Percentiles rank a stretch among this genome's conserved stretches.
Conservation (phyloP, 1,284 basidiomycete genomes). For the Ustilago hordei region DNA sequence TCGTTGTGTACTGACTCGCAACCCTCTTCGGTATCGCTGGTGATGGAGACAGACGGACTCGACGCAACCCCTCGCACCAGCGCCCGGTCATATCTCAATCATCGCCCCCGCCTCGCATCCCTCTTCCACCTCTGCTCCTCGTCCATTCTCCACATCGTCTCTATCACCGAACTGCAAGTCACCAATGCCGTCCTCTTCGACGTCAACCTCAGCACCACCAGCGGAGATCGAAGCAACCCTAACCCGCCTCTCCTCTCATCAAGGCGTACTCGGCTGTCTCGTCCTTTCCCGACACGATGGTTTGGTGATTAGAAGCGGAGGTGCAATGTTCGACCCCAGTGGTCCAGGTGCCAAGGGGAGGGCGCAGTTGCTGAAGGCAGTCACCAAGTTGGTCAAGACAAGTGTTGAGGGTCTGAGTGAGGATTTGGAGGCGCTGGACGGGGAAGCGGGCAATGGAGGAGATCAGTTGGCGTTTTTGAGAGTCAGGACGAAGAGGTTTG, state of each 20-base stretch:
- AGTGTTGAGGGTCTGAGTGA: conserved; percentile 36
- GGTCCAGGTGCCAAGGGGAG: conserved; percentile 56
- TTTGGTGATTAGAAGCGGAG: conserved; percentile 61
- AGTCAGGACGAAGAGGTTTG: conserved; percentile 63
- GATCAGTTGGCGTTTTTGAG: conserved; percentile 55
- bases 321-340: conserved; percentile 67
- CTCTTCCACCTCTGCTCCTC: conserved; percentile 5
- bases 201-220: conserved; percentile 44
- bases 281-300: conserved; percentile 60
- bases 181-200: conserved; percentile 57
- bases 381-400: conserved; percentile 54
- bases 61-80: not conserved
- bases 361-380: conserved; percentile 51
- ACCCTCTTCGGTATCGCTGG: too few species aligned
- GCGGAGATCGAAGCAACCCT: conserved; percentile 64
- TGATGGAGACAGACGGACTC: conserved; percentile 18
- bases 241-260: conserved; percentile 56
- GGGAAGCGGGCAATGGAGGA: not conserved
- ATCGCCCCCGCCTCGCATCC: not conserved
- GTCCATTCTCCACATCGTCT: conserved; percentile 36
- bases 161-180: conserved; percentile 39
- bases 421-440: conserved; percentile 48
- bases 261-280: conserved; percentile 56
- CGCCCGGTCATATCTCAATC: conserved; percentile 23
- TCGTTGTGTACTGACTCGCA: too few species aligned